phyloP scores from a whole-genome alignment of 202 grass and related monocot species.

The Schoenoplectus tabernaemontani region DNA sequence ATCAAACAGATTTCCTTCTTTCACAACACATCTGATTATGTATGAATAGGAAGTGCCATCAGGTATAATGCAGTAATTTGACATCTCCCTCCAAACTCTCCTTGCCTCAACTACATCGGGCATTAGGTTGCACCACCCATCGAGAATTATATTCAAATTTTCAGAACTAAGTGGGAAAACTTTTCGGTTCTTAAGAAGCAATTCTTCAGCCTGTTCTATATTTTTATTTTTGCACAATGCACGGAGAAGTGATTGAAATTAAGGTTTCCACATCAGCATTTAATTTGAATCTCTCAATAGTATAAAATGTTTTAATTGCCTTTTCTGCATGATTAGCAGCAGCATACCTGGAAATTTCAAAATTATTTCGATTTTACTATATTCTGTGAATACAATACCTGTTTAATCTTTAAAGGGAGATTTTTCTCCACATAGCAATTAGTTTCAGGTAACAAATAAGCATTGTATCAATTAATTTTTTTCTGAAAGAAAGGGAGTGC shows the following conservation, averaged over 20 bases:
- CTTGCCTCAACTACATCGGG: conserved; percentile 75
- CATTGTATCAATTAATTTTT: background rate
- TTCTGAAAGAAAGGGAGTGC: background rate
- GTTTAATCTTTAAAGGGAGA: background rate
- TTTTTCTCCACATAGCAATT: background rate
- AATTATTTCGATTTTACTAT: background rate
- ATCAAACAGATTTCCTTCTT: conserved; percentile 76
- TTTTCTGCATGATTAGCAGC: conserved; percentile 73
- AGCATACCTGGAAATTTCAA: conserved; percentile 54
- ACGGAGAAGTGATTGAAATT: conserved; percentile 59
- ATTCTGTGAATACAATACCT: background rate
- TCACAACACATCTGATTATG: conserved; percentile 87
- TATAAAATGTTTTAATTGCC: conserved; percentile 70
- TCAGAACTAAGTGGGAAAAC: conserved; percentile 52
- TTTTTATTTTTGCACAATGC: conserved; percentile 84
- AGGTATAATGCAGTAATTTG: conserved; percentile 70
- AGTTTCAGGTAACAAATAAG: background rate
- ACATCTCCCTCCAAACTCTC: conserved; percentile 92
- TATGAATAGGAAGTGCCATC: conserved; percentile 59
- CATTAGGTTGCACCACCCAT: conserved; percentile 83
- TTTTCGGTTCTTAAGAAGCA: conserved; percentile 65
- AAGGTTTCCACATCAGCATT: conserved; percentile 48
- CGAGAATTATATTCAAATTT: conserved; percentile 78
- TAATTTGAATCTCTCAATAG: conserved; percentile 83
- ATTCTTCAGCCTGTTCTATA: conserved; percentile 81